Conservation (phyloP, 2,329 filamentous ascomycete species). For the Trichoderma arundinaceum region DNA sequence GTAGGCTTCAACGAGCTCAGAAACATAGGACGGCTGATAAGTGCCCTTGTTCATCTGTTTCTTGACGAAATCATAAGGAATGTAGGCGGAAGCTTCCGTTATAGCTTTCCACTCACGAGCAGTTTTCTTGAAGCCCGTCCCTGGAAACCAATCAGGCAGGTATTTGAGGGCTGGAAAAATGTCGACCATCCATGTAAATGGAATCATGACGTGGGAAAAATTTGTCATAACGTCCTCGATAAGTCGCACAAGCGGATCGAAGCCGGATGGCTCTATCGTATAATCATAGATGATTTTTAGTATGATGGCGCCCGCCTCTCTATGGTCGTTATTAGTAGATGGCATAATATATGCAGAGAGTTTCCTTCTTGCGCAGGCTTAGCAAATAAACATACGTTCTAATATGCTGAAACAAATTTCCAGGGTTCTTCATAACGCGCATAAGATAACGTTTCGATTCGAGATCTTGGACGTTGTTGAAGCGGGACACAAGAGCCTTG, state of each 20-base stretch:
- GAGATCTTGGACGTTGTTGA: conserved; percentile 21
- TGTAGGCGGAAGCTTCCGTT: not conserved
- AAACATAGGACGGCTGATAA: not conserved
- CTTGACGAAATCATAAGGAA: not conserved
- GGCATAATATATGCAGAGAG: not conserved
- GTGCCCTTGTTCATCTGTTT: not conserved
- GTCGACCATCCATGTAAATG: conserved; percentile 5
- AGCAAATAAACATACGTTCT: conserved; percentile 33
- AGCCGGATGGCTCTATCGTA: not conserved
- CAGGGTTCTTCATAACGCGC: conserved; percentile 14
- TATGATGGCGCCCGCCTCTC: not conserved
- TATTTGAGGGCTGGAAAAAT: not conserved
- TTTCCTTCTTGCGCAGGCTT: not conserved
- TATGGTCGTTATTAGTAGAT: not conserved
- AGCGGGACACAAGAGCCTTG: not conserved
- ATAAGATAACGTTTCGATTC: conserved; percentile 29
- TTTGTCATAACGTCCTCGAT: not conserved
- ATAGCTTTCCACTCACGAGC: not conserved
- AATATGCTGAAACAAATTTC: conserved; percentile 12
- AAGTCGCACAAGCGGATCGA: conserved; percentile 5
- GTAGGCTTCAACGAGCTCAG: not conserved
- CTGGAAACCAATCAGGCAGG: conserved; percentile 20
- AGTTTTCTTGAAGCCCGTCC: not conserved
- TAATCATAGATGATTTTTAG: conserved; percentile 19
- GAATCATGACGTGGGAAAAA: not conserved